These are phyloP conservation scores for Acer negundo DNA, from an alignment of 345 rosid species.

Conservation along the genomic window DNA sequence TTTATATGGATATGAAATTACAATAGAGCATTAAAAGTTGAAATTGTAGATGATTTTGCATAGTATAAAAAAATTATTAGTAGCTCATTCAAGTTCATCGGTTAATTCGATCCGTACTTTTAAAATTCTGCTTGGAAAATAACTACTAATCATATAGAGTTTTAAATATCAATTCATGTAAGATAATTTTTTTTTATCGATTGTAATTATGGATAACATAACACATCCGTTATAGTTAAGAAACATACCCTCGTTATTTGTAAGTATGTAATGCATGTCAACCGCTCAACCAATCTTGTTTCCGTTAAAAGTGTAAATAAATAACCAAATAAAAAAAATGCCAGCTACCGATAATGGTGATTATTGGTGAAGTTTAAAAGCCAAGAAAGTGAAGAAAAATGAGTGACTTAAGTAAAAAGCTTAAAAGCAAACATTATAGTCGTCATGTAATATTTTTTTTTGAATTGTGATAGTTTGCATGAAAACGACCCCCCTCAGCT, in stretches of 20 bases:
- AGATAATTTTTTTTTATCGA: too few species aligned
- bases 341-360: not conserved
- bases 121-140: too few species aligned
- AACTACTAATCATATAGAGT: not conserved
- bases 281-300: not conserved
- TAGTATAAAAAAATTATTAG: too few species aligned
- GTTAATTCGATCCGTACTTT: too few species aligned
- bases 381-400: constrained; percentile 16
- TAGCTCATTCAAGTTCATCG: too few species aligned
- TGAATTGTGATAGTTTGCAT: not conserved
- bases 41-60: not conserved
- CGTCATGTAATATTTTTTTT: not conserved
- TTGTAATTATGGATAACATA: too few species aligned
- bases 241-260: not conserved
- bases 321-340: not conserved
- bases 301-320: too few species aligned
- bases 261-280: too few species aligned
- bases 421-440: not conserved
- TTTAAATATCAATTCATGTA: not conserved
- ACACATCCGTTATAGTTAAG: too few species aligned
- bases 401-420: constrained; percentile 16
- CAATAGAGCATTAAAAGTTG: not conserved
- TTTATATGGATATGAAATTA: too few species aligned
- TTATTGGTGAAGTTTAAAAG: constrained; percentile 19
- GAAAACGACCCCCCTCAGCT: not conserved